Percentiles rank a stretch among this genome's conserved stretches.
Evolutionary conservation across 192 early-diverging fungal genomes (phyloP).

Genomic region (Rhizoclosmatium globosum): DNA sequence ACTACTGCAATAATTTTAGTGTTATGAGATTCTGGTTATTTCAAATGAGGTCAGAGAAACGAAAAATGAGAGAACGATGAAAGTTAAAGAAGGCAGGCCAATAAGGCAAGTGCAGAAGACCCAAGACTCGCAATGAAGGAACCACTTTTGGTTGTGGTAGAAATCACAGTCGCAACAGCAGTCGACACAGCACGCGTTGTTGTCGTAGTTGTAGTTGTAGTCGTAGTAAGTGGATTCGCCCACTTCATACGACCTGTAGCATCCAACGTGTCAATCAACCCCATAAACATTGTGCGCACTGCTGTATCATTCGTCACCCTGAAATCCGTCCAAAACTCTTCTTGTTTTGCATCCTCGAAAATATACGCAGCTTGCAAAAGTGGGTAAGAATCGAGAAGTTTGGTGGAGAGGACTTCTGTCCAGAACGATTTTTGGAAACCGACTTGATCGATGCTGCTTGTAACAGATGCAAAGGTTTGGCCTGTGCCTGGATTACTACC

Average conservation of each 20-base stretch:
- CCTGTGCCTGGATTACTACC: slow-evolving; percentile 18
- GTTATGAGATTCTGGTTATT: background rate
- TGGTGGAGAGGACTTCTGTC: background rate
- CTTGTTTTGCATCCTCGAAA: slow-evolving; percentile 30
- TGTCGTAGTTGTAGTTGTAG: background rate
- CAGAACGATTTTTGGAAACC: slow-evolving; percentile 19
- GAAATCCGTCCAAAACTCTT: slow-evolving; percentile 35
- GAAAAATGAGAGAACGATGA: too few species aligned
- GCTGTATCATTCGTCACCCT: slow-evolving; percentile 13
- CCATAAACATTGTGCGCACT: background rate
- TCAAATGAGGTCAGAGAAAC: background rate
- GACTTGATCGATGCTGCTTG: background rate
- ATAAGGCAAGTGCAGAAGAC: too few species aligned
- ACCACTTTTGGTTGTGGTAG: too few species aligned
- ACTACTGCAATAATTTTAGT: background rate
- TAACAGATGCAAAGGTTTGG: background rate
- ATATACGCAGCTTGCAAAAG: slow-evolving; percentile 22
- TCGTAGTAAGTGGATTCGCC: slow-evolving; percentile 12
- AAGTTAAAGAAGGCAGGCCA: too few species aligned
- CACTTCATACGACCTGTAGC: slow-evolving; percentile 14
- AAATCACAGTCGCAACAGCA: background rate
- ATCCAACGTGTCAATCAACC: slow-evolving; percentile 20
- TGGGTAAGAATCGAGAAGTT: slow-evolving; percentile 10
- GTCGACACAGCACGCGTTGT: background rate
- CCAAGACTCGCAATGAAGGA: too few species aligned